Base-by-base conservation (phyloP, 352 stramenopile genomes). In the Thalassiosira livingstoniorum region DNA sequence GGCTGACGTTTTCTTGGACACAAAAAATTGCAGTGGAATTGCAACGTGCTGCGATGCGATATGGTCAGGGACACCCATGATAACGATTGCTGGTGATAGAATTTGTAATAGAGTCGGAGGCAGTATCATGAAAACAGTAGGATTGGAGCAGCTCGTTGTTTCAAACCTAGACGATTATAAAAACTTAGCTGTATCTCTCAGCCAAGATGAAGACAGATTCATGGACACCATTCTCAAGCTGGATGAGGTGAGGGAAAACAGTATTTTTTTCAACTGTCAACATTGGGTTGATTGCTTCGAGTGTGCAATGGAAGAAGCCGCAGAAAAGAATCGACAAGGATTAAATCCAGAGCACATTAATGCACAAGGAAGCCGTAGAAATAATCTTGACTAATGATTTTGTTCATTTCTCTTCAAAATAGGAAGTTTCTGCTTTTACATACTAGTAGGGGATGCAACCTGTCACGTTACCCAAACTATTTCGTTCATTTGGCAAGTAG, bases 1-100 rank as follows among this genome's bases (percentile, higher is more conserved):
- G 45, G 96, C 95, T 21, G 96, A 98, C 91, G 79, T 98, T 27
- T 97, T 98, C 65, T 75, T 98, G 4, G 96, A 98, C 76, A 98
- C 96, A 1, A 90, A 93, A 2, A 89, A 94, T 67, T 98, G 92
- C 80, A 98, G 98, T 75, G 96, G 95, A 0, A 97, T 47, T 47
- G 57, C 96, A 7, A 98, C 95, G 0, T 95, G 91, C 1, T 97
- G 95, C 61, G 96, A 98, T 62, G 97, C 97, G 43, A 82, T 98
- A 29, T 98, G 96, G 96, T 93, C 92, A 39, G 89, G 91, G 1
- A 97, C 95, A 27, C 96, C 96, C 13, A 95, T 98, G 87, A 84
- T 98, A 65, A 97, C 95, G 18, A 92, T 97, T 87, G 80, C 91
- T 0, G 96, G 96, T 53, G 93, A 97, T n/a, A 95, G 94, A 57